These are phyloP conservation scores for Spinellus fusiger DNA, from an alignment of 192 early-diverging fungal genomes.

Conservation along the genomic window DNA sequence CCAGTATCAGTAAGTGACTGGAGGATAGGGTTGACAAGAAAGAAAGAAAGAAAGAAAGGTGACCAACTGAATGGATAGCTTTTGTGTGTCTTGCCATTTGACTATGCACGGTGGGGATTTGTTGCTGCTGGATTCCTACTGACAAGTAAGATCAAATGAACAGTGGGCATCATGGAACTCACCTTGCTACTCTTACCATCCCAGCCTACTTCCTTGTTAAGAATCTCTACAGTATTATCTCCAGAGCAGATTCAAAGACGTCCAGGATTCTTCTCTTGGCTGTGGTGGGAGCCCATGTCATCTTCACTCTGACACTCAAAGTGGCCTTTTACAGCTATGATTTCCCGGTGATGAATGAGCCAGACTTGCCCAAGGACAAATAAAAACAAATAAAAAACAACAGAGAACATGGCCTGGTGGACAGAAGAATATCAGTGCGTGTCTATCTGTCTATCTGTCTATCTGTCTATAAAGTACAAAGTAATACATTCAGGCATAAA, in stretches of 20 bases:
- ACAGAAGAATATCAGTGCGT: too few species aligned
- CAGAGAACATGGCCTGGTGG: background rate
- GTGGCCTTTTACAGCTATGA: constrained; percentile 78
- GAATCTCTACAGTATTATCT: constrained; percentile 58
- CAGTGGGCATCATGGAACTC: constrained; percentile 32
- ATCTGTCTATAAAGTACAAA: too few species aligned
- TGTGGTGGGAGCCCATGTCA: constrained; percentile 58
- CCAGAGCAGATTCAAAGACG: constrained; percentile 62
- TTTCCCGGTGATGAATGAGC: constrained; percentile 2
- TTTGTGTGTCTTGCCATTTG: constrained; percentile 76
- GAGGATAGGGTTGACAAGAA: background rate
- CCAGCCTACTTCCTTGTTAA: constrained; percentile 44
- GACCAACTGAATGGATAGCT: constrained; percentile 36
- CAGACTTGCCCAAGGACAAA: background rate
- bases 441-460: too few species aligned
- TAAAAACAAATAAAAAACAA: background rate
- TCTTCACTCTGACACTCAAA: constrained; percentile 75
- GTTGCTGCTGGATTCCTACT: constrained; percentile 68
- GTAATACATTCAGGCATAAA: too few species aligned
- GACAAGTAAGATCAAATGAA: constrained; percentile 44
- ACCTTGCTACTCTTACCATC: background rate
- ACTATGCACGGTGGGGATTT: constrained; percentile 78
- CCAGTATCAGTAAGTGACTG: constrained; percentile 69
- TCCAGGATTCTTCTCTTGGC: constrained; percentile 65
- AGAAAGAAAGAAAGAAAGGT: background rate